Base-by-base conservation (phyloP, 78 protist genomes). In the Pelomyxa schiedti region DNA sequence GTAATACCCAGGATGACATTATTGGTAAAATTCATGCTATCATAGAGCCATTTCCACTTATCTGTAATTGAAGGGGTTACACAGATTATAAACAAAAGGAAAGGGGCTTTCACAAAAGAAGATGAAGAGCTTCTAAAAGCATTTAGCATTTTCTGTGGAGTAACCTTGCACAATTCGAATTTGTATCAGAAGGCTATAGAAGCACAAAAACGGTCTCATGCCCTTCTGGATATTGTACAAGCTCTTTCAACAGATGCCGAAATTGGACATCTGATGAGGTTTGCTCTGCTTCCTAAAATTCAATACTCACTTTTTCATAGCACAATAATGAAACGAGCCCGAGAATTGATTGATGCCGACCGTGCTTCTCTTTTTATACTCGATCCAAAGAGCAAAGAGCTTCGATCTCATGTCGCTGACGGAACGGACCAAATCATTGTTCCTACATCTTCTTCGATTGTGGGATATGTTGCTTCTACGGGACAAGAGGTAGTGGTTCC, bases 41-140 rank as follows among this genome's bases (percentile, higher is more conserved):
- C n/a, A n/a, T n/a, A n/a, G n/a, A n/a, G n/a, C n/a, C n/a, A n/a
- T n/a, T n/a, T n/a, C n/a, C n/a, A n/a, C n/a, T n/a, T n/a, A n/a
- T n/a, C n/a, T n/a, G n/a, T n/a, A n/a, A n/a, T n/a, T n/a, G n/a
- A n/a, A n/a, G n/a, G n/a, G 24, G 83, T 79, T 40, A n/a, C 65
- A n/a, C 72, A 79, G 77, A 67, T 79, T 36, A 24, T 70, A 42
- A 79, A 79, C 69, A 42, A 42, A 7, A 29, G 2, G 42, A 30
- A 69, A 29, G 75, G 75, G 9, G 35, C 7, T 39, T 77, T 77
- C 75, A 22, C 3, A 39, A 4, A 77, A 16, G 47, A 22, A 28
- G 81, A 77, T 67, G 73, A 53, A 24, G 67, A 77, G 67, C 30
- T 77, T 22, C 72, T 69, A 8, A 69, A 69, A 43, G 73, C 73